phyloP scores from a whole-genome alignment of 1,284 basidiomycete genomes.

The Ceratobasidium sp. region DNA sequence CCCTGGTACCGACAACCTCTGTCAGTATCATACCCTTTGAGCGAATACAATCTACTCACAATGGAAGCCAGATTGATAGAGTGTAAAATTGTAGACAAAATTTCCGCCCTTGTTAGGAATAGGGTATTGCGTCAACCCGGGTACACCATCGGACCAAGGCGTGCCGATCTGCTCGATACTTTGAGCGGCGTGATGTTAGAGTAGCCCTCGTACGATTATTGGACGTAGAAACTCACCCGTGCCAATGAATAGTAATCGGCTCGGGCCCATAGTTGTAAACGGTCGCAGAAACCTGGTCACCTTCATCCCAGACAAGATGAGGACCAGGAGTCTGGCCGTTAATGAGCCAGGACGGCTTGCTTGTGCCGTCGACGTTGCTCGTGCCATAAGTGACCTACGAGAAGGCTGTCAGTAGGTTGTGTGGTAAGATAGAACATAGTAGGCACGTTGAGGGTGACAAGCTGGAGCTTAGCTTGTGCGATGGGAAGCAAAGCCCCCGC shows the following conservation, averaged over 20 bases:
- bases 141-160: constrained; percentile 48
- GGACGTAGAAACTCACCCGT: constrained; percentile 7
- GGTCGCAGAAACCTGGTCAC: constrained; percentile 43
- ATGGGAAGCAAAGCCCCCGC: constrained; percentile 23
- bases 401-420: not conserved
- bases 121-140: constrained; percentile 39
- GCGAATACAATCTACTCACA: constrained; percentile 11
- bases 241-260: constrained; percentile 21
- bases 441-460: constrained; percentile 20
- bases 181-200: not conserved
- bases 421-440: too few relatives aligned
- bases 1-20: not conserved
- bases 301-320: constrained; percentile 41
- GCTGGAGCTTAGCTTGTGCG: not conserved
- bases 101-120: not conserved
- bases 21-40: not conserved
- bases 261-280: constrained; percentile 41
- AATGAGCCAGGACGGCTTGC: constrained; percentile 34
- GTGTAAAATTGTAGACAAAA: constrained; percentile 34
- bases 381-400: constrained; percentile 33
- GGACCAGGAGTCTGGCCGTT: constrained; percentile 46
- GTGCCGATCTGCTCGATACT: constrained; percentile 46
- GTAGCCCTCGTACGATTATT: too few relatives aligned
- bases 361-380: constrained; percentile 27
- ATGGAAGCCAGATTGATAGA: constrained; percentile 26